phyloP scores from a whole-genome alignment of 768 basidiomycete genomes.

The Mycena kentingensis region DNA sequence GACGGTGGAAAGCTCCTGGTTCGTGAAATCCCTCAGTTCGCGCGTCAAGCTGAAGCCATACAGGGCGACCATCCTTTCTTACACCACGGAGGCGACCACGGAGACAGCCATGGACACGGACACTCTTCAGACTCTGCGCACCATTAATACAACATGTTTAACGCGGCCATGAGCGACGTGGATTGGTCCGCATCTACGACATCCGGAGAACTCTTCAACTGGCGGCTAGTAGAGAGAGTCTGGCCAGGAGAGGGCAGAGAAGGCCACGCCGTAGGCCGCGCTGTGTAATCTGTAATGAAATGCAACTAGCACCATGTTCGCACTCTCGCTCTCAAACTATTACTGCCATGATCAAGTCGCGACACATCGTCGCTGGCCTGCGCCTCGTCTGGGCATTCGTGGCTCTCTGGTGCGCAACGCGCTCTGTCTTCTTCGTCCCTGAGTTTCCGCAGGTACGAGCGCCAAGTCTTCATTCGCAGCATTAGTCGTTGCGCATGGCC shows the following conservation, averaged over 20 bases:
- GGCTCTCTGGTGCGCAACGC: slow-evolving; percentile 63
- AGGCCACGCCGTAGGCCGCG: too few species aligned
- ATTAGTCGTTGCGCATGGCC: slow-evolving; percentile 64
- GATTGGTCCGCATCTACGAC: too few species aligned
- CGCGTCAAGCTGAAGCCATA: slow-evolving; percentile 1
- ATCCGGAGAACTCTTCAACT: too few species aligned
- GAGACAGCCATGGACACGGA: slow-evolving; percentile 38
- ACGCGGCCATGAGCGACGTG: not conserved
- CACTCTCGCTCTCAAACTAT: slow-evolving; percentile 28
- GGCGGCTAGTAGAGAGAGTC: too few species aligned
- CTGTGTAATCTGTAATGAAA: too few species aligned
- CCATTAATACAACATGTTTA: slow-evolving; percentile 34
- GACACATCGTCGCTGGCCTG: slow-evolving; percentile 46
- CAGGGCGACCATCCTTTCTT: slow-evolving; percentile 55
- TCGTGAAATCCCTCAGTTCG: slow-evolving; percentile 22
- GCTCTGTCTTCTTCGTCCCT: slow-evolving; percentile 35
- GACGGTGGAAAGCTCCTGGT: slow-evolving; percentile 78
- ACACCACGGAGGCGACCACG: slow-evolving; percentile 23
- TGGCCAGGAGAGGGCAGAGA: too few species aligned
- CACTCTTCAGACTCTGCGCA: slow-evolving; percentile 36
- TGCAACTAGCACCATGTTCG: not conserved
- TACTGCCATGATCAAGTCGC: slow-evolving; percentile 26
- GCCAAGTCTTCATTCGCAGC: slow-evolving; percentile 53
- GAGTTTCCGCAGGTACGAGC: slow-evolving; percentile 59
- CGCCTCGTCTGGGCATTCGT: slow-evolving; percentile 60